A percentile compares a stretch with the other conserved stretches of the same genome.
phyloP scores from a whole-genome alignment of 2,329 filamentous ascomycete genomes.

The Emergomyces africanus region DNA sequence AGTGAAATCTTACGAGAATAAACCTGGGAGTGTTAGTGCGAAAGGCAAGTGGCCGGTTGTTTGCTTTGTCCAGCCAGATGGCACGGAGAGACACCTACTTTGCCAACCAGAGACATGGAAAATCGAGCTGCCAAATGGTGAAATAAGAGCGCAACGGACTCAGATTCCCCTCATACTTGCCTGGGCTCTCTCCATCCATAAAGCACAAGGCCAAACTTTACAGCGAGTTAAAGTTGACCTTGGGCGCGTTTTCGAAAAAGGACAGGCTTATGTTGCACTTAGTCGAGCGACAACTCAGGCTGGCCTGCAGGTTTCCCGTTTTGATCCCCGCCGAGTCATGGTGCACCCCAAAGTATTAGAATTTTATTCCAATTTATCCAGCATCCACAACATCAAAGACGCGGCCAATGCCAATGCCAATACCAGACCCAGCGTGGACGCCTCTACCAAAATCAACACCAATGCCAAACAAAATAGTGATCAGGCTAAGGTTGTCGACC shows the following conservation, averaged over 20 bases:
- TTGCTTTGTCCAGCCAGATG: constrained; percentile 67
- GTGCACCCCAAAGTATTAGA: constrained; percentile 74
- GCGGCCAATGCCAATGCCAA: neutral
- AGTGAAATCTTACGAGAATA: constrained; percentile 39
- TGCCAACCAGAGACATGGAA: constrained; percentile 90
- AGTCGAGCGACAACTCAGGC: constrained; percentile 81
- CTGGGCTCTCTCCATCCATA: constrained; percentile 96
- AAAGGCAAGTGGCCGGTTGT: constrained; percentile 65
- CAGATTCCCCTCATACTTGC: constrained; percentile 84
- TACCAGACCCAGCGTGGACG: too few species aligned
- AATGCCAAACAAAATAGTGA: neutral
- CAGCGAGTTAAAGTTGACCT: constrained; percentile 92
- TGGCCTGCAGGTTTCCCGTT: constrained; percentile 76
- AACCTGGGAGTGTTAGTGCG: constrained; percentile 36
- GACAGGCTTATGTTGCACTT: constrained; percentile 92
- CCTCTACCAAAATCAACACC: neutral
- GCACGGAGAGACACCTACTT: constrained; percentile 61
- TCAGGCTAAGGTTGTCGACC: neutral
- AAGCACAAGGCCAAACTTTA: constrained; percentile 89
- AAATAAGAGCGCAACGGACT: constrained; percentile 74
- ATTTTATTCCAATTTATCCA: constrained; percentile 76
- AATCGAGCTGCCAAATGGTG: constrained; percentile 88
- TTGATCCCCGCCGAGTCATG: constrained; percentile 85
- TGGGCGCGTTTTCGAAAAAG: constrained; percentile 87
- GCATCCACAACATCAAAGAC: constrained; percentile 44